phyloP scores from a whole-genome alignment of 2,329 filamentous ascomycete genomes.

The Talaromyces sp. region DNA sequence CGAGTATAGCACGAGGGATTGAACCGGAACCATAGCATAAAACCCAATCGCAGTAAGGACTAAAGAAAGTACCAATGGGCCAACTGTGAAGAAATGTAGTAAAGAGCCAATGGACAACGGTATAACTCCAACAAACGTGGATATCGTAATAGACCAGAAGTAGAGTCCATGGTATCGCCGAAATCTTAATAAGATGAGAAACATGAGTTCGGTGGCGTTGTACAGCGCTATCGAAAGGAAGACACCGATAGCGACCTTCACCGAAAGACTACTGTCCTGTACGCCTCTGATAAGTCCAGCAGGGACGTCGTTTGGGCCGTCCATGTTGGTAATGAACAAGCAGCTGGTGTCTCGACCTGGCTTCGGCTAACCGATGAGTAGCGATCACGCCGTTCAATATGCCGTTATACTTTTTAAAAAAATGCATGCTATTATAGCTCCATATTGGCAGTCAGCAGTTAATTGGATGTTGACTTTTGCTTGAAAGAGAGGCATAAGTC shows the following conservation, averaged over 20 bases:
- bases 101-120: conserved; percentile 26
- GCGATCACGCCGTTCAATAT: neutral
- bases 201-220: conserved; percentile 38
- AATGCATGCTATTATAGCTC: too few relatives aligned
- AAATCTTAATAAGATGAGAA: conserved; percentile 24
- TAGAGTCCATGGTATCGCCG: conserved; percentile 23
- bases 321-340: neutral
- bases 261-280: neutral
- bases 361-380: neutral
- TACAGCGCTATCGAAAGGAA: conserved; percentile 28
- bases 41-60: conserved; percentile 44
- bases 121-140: conserved; percentile 21
- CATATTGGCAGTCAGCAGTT: too few relatives aligned
- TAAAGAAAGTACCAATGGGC: conserved; percentile 21
- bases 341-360: neutral
- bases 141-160: conserved; percentile 27
- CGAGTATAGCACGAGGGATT: conserved; percentile 54
- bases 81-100: conserved; percentile 24
- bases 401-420: neutral
- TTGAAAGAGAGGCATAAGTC: too few relatives aligned
- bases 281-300: neutral
- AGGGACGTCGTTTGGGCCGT: neutral
- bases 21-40: conserved; percentile 52
- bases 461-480: too few relatives aligned
- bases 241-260: neutral